Percentiles rank a stretch among this genome's conserved stretches.
These are phyloP conservation scores for Linnemannia schmuckeri DNA, from an alignment of 192 early-diverging fungal genomes.

Conservation along the genomic window DNA sequence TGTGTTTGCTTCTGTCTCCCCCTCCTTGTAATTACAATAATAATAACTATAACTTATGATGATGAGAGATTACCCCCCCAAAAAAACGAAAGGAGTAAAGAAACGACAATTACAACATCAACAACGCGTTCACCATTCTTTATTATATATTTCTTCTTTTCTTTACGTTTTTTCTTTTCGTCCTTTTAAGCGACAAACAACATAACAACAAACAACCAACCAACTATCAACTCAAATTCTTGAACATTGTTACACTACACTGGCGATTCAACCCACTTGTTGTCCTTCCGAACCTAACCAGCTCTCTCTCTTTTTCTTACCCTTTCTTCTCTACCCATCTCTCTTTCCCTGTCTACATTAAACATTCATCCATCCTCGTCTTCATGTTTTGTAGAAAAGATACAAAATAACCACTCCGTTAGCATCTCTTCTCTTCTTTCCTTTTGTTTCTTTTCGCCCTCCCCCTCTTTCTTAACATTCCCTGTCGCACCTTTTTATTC, in stretches of 20 bases:
- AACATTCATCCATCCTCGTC: background rate
- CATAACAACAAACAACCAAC: background rate
- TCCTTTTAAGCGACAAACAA: background rate
- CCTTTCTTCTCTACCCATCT: background rate
- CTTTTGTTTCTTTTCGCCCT: background rate
- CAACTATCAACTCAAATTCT: background rate
- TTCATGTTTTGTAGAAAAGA: background rate
- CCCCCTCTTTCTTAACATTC: background rate
- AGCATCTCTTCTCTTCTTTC: background rate
- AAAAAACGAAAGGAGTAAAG: too few relatives aligned
- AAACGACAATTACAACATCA: background rate
- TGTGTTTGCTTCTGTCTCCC: background rate
- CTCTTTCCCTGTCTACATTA: background rate
- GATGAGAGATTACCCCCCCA: background rate
- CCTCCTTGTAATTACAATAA: background rate
- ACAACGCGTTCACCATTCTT: background rate
- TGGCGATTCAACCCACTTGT: background rate
- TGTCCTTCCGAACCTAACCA: slow-evolving; percentile 21
- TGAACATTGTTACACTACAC: background rate
- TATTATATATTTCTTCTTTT: background rate
- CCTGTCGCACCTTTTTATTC: background rate
- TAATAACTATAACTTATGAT: slow-evolving; percentile 11
- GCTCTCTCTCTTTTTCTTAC: background rate
- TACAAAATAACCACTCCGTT: background rate
- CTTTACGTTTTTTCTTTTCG: background rate